phyloP scores from a whole-genome alignment of 2,329 filamentous ascomycete species.

The Chaetoscypha palmicola region DNA sequence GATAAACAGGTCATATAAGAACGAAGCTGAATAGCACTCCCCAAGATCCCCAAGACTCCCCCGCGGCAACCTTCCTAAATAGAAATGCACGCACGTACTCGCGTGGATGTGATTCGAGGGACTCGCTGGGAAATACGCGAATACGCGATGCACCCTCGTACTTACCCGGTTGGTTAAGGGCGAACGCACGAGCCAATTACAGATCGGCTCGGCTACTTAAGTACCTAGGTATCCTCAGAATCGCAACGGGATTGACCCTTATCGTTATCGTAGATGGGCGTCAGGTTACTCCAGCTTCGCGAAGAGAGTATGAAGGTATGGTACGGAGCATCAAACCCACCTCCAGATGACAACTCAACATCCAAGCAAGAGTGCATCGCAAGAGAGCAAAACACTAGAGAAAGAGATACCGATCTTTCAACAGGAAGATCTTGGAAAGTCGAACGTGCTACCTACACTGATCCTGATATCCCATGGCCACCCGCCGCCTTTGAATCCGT shows the following conservation, averaged over 20 bases:
- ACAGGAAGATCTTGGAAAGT: not conserved
- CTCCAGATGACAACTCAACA: too few species aligned
- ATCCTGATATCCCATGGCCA: conserved; percentile 16
- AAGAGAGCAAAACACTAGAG: not conserved
- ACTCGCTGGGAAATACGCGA: too few species aligned
- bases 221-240: too few species aligned
- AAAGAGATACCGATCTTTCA: not conserved
- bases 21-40: not conserved
- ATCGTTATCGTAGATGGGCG: too few species aligned
- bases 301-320: too few species aligned
- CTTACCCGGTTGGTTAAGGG: too few species aligned
- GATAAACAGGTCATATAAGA: not conserved
- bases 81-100: not conserved
- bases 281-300: too few species aligned
- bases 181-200: too few species aligned
- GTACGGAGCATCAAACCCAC: too few species aligned
- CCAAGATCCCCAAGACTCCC: not conserved
- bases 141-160: too few species aligned
- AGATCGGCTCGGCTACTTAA: too few species aligned
- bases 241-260: too few species aligned
- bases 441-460: conserved; percentile 6
- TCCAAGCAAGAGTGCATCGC: not conserved
- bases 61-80: not conserved
- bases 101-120: not conserved
- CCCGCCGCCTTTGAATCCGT: conserved; percentile 14